A percentile compares a stretch with the other conserved stretches of the same genome.
These are phyloP conservation scores for Tylopilus orsonianus DNA, from an alignment of 1,284 basidiomycete genomes.

Conservation along the genomic window DNA sequence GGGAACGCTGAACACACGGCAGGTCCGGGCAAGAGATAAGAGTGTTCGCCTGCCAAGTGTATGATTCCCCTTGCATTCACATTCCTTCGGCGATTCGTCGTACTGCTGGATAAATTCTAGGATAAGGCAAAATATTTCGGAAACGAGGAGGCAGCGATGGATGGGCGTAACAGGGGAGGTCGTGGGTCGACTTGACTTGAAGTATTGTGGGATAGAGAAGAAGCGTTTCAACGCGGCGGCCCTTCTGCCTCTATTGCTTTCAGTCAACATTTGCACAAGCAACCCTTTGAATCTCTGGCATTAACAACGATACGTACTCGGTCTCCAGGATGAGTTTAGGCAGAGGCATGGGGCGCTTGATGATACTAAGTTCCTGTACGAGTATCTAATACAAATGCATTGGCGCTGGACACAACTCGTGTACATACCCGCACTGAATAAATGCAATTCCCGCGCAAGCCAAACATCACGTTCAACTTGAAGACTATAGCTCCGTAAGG, in stretches of 20 bases:
- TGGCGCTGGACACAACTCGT: too few species aligned
- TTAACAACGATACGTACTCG: neutral
- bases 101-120: constrained; percentile 6
- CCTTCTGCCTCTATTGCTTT: neutral
- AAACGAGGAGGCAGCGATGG: constrained; percentile 12
- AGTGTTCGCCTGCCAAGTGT: neutral
- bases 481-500: too few species aligned
- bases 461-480: too few species aligned
- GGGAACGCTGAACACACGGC: constrained; percentile 13
- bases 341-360: neutral
- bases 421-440: too few species aligned
- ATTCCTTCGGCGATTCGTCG: neutral
- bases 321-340: neutral
- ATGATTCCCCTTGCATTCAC: neutral
- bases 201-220: neutral
- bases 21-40: constrained; percentile 14
- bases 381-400: too few species aligned
- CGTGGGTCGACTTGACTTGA: neutral
- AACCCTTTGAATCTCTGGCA: neutral
- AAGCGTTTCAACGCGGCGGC: neutral
- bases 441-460: too few species aligned
- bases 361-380: neutral
- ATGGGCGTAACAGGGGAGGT: neutral
- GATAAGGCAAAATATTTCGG: constrained; percentile 8
- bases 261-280: neutral